These are phyloP conservation scores for Corymbia calophylla DNA, from an alignment of 441 rosid species.

Conservation along the genomic window DNA sequence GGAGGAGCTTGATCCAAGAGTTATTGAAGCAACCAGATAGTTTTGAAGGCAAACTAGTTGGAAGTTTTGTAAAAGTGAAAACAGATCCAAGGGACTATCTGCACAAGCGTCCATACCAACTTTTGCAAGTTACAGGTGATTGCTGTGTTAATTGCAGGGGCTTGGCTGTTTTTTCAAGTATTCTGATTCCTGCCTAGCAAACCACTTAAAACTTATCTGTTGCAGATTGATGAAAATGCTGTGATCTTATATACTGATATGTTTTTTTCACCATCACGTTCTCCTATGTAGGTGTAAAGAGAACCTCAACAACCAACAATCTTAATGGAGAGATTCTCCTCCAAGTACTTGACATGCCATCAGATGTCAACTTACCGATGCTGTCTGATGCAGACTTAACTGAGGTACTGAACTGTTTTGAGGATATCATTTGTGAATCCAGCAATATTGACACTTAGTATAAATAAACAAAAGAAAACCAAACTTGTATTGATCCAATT, in stretches of 20 bases:
- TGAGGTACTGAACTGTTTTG: conserved; percentile 29
- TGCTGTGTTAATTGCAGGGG: background rate
- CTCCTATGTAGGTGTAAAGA: conserved; percentile 29
- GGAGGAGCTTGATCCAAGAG: conserved; percentile 39
- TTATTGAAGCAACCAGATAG: conserved; percentile 29
- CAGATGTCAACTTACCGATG: conserved; percentile 22
- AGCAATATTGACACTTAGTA: background rate
- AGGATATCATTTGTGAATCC: background rate
- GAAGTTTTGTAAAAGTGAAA: conserved; percentile 49
- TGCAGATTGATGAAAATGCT: background rate
- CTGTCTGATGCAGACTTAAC: conserved; percentile 36
- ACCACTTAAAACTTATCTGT: background rate
- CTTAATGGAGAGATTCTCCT: conserved; percentile 21
- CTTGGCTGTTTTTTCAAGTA: background rate
- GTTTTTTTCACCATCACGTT: background rate
- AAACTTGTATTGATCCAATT: background rate
- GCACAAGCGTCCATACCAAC: conserved; percentile 32
- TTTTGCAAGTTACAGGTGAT: conserved; percentile 46
- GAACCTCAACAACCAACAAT: conserved; percentile 7
- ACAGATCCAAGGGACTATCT: conserved; percentile 32
- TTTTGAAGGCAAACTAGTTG: conserved; percentile 29
- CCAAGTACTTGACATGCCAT: conserved; percentile 22
- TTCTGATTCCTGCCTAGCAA: background rate
- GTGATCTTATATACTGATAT: background rate
- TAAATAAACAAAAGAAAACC: background rate